Percentiles rank a stretch among this genome's conserved stretches.
Evolutionary conservation across 202 grass and related monocot species (phyloP).

Genomic region (Schoenoplectus tabernaemontani): DNA sequence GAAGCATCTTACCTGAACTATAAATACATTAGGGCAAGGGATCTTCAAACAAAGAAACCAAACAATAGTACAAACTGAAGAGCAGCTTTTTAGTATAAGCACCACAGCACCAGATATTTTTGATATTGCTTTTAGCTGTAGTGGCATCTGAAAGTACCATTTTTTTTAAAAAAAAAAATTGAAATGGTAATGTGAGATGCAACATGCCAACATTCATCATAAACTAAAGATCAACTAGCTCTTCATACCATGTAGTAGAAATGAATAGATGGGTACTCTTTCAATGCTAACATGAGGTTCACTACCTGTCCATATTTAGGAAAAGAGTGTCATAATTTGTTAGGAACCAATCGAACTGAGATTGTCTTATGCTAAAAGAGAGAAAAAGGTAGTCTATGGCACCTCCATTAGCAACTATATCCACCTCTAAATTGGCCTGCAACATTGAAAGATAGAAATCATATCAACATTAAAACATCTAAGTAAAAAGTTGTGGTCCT

Average conservation of each 20-base stretch:
- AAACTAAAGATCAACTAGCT: neutral
- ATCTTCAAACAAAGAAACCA: conserved; percentile 89
- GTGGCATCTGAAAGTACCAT: conserved; percentile 46
- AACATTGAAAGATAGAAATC: neutral
- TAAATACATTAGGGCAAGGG: conserved; percentile 67
- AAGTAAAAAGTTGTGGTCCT: neutral
- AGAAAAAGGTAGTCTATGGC: neutral
- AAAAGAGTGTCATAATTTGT: neutral
- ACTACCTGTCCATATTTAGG: conserved; percentile 54
- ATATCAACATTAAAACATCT: neutral
- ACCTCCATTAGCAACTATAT: conserved; percentile 96
- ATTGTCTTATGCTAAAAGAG: neutral
- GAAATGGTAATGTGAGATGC: neutral
- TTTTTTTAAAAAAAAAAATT: conserved; percentile 3
- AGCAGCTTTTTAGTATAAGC: conserved; percentile 76
- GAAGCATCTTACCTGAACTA: conserved; percentile 61
- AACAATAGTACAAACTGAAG: conserved; percentile 68
- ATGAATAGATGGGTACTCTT: conserved; percentile 61
- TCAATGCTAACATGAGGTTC: conserved; percentile 69
- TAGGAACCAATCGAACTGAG: neutral
- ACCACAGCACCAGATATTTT: conserved; percentile 77
- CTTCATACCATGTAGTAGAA: conserved; percentile 75
- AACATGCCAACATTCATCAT: neutral
- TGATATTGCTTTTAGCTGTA: conserved; percentile 60
- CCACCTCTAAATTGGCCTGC: conserved; percentile 80